Percentiles rank a stretch among this genome's conserved stretches.
These are phyloP conservation scores for Colletotrichum sp. DNA, from an alignment of 2,329 filamentous ascomycete genomes.

Conservation along the genomic window DNA sequence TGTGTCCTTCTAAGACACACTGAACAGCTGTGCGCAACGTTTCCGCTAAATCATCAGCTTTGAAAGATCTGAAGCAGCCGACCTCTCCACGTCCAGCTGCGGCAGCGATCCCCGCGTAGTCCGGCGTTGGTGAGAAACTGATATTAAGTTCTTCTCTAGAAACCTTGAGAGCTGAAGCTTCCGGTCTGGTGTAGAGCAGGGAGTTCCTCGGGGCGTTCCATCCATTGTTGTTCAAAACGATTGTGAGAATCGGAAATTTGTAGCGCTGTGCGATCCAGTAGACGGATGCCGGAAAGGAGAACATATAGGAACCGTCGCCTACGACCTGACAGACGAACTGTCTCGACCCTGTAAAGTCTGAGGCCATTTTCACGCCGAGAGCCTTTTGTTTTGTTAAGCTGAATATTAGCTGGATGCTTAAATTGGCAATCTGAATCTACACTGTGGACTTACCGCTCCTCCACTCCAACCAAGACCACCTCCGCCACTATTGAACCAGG, in stretches of 20 bases:
- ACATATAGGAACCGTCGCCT: slow-evolving; percentile 49
- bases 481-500: slow-evolving; percentile 59
- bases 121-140: slow-evolving; percentile 61
- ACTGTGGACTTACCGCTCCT: slow-evolving; percentile 48
- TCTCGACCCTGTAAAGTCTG: slow-evolving; percentile 41
- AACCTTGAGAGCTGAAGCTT: slow-evolving; percentile 58
- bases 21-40: not conserved
- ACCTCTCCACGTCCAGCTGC: slow-evolving; percentile 62
- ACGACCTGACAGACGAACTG: slow-evolving; percentile 47
- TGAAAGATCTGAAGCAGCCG: not conserved
- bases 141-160: slow-evolving; percentile 69
- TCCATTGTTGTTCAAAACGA: slow-evolving; percentile 48
- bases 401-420: too few species aligned
- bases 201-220: slow-evolving; percentile 67
- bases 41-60: not conserved
- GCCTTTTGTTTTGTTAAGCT: slow-evolving; percentile 38
- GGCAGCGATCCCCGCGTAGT: slow-evolving; percentile 66
- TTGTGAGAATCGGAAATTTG: slow-evolving; percentile 38
- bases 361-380: slow-evolving; percentile 35
- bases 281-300: slow-evolving; percentile 45
- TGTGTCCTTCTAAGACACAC: not conserved
- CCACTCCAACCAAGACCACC: slow-evolving; percentile 60
- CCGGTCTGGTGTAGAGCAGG: slow-evolving; percentile 61
- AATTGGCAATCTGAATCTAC: too few species aligned
- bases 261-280: slow-evolving; percentile 49